phyloP scores from a whole-genome alignment of 2,329 filamentous ascomycete species.

The Catunica adiposa region DNA sequence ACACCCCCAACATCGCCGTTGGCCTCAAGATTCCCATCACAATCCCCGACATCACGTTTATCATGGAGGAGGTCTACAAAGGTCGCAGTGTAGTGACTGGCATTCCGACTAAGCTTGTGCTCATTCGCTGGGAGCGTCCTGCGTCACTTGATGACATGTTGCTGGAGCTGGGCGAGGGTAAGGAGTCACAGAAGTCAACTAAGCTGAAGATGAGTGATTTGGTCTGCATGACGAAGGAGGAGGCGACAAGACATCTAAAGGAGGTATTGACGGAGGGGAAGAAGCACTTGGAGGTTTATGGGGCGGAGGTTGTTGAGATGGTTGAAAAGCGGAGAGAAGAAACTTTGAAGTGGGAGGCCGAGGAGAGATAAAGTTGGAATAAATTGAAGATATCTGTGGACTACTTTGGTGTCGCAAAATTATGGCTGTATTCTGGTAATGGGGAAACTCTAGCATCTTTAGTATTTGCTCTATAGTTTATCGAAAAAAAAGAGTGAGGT shows the following conservation, averaged over 20 bases:
- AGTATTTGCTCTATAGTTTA: no score
- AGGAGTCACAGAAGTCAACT: conserved; percentile 64
- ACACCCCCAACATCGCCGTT: conserved; percentile 30
- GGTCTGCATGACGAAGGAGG: conserved; percentile 87
- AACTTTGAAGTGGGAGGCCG: conserved; percentile 39
- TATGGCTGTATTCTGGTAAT: no score
- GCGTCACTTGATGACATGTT: conserved; percentile 32
- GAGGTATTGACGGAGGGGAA: conserved; percentile 57
- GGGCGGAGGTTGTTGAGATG: conserved; percentile 43
- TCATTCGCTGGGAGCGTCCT: conserved; percentile 68
- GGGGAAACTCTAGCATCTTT: no score
- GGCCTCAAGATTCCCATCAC: conserved; percentile 70
- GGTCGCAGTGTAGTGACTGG: conserved; percentile 73
- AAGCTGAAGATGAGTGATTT: conserved; percentile 51
- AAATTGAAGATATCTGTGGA: no score
- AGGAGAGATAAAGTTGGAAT: neutral
- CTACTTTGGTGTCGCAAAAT: no score
- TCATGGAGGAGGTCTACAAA: conserved; percentile 76
- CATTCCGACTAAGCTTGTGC: conserved; percentile 57
- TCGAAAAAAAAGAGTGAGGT: no score
- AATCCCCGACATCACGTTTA: conserved; percentile 65
- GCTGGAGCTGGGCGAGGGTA: conserved; percentile 42
- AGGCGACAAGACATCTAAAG: conserved; percentile 64
- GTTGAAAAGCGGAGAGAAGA: conserved; percentile 54
- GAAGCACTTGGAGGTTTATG: conserved; percentile 57